phyloP scores from a whole-genome alignment of 371 early-diverging fungal genomes.

The Gilbertella persicaria region DNA sequence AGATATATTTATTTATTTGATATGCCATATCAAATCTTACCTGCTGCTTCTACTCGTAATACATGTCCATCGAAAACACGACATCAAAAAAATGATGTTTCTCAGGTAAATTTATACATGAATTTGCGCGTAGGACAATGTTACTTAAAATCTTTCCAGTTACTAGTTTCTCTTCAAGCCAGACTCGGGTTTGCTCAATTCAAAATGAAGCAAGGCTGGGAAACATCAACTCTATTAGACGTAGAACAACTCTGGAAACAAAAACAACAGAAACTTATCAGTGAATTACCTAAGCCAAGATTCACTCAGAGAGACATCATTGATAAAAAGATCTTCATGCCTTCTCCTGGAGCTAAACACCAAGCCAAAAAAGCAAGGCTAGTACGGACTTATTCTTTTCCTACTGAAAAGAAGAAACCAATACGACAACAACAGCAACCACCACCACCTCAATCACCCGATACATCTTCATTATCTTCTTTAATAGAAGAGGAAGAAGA shows the following conservation, averaged over 20 bases:
- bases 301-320: slow-evolving; percentile 46
- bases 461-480: neutral
- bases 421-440: neutral
- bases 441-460: neutral
- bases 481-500: slow-evolving; percentile 4
- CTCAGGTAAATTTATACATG: slow-evolving; percentile 27
- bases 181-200: slow-evolving; percentile 44
- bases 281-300: slow-evolving; percentile 39
- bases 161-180: slow-evolving; percentile 30
- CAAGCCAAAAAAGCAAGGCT: slow-evolving; percentile 21
- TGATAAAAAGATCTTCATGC: slow-evolving; percentile 24
- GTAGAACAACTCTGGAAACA: slow-evolving; percentile 42
- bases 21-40: slow-evolving; percentile 1
- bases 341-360: slow-evolving; percentile 16
- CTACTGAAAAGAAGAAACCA: neutral
- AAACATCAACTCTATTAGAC: slow-evolving; percentile 34
- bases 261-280: slow-evolving; percentile 27
- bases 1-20: neutral
- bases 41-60: neutral
- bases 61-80: neutral
- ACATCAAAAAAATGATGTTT: slow-evolving; percentile 14
- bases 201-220: slow-evolving; percentile 45
- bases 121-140: no score
- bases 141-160: no score
- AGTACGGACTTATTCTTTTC: slow-evolving; percentile 25